These are phyloP conservation scores for Fusarium subglutinans DNA, from an alignment of 2,329 filamentous ascomycete species.

Conservation along the genomic window DNA sequence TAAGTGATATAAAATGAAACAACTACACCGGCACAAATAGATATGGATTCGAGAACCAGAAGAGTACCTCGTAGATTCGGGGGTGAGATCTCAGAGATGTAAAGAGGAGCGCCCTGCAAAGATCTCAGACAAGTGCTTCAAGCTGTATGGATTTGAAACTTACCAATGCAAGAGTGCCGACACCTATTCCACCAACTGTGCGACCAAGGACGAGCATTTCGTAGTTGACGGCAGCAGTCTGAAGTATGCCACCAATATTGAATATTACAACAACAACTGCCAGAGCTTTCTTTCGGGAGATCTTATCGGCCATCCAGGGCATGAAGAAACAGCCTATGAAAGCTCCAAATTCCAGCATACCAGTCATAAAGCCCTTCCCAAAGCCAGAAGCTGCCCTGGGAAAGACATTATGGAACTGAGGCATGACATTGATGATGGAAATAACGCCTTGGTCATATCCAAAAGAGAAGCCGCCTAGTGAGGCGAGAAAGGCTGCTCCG, in stretches of 20 bases:
- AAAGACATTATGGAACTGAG: conserved; percentile 51
- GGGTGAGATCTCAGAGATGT: conserved; percentile 61
- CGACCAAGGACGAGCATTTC: conserved; percentile 32
- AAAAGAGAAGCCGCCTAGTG: conserved; percentile 6
- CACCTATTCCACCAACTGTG: conserved; percentile 53
- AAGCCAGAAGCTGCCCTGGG: conserved; percentile 49
- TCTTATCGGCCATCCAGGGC: conserved; percentile 37
- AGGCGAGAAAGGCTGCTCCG: conserved; percentile 54
- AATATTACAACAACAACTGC: conserved; percentile 39
- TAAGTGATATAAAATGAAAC: conserved; percentile 65
- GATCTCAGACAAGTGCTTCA: background rate
- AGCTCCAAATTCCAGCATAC: conserved; percentile 60
- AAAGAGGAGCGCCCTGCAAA: conserved; percentile 48
- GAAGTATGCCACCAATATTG: conserved; percentile 35
- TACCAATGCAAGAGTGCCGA: conserved; percentile 55
- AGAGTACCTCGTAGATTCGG: conserved; percentile 55
- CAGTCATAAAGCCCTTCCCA: conserved; percentile 49
- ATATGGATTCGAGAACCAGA: conserved; percentile 59
- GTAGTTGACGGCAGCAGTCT: conserved; percentile 33
- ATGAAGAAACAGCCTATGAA: conserved; percentile 51
- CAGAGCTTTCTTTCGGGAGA: conserved; percentile 38
- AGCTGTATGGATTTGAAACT: conserved; percentile 24
- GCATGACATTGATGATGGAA: conserved; percentile 55
- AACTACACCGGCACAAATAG: conserved; percentile 51
- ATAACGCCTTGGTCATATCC: conserved; percentile 48